These are phyloP conservation scores for Verticillium tricorpus DNA, from an alignment of 2,329 filamentous ascomycete species.

Conservation along the genomic window DNA sequence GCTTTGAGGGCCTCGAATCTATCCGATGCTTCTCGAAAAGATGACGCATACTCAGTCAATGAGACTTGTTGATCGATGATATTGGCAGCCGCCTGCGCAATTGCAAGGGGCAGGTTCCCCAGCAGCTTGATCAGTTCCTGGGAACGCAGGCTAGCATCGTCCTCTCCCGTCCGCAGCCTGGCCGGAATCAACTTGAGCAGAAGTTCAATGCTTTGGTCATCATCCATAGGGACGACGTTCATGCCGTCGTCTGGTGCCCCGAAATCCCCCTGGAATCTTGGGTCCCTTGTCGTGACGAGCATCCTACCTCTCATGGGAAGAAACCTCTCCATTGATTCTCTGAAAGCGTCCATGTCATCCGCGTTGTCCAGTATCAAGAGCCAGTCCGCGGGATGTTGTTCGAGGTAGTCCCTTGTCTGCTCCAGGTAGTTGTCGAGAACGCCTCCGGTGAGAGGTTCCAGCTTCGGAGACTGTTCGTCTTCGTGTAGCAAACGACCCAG, in stretches of 20 bases:
- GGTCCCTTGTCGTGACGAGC: conserved; percentile 28
- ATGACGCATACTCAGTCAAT: conserved; percentile 21
- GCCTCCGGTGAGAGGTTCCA: background rate
- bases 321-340: conserved; percentile 15
- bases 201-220: conserved; percentile 17
- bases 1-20: conserved; percentile 25
- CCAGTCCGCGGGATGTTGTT: conserved; percentile 19
- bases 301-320: conserved; percentile 24
- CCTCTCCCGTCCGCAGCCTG: background rate
- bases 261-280: conserved; percentile 18
- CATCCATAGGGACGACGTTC: conserved; percentile 22
- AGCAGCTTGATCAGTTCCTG: conserved; percentile 21
- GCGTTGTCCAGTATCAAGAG: conserved; percentile 33
- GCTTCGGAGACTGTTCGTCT: background rate
- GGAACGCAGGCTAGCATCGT: background rate
- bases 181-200: background rate
- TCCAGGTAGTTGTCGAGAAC: background rate
- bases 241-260: conserved; percentile 19
- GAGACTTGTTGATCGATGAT: conserved; percentile 22
- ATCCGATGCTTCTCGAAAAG: conserved; percentile 21
- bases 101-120: conserved; percentile 33
- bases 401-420: background rate
- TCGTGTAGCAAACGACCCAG: background rate
- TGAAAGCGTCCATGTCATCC: conserved; percentile 23
- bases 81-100: conserved; percentile 33